Conservation (phyloP, 176 grass and related monocot genomes). For the Ensete ventricosum region DNA sequence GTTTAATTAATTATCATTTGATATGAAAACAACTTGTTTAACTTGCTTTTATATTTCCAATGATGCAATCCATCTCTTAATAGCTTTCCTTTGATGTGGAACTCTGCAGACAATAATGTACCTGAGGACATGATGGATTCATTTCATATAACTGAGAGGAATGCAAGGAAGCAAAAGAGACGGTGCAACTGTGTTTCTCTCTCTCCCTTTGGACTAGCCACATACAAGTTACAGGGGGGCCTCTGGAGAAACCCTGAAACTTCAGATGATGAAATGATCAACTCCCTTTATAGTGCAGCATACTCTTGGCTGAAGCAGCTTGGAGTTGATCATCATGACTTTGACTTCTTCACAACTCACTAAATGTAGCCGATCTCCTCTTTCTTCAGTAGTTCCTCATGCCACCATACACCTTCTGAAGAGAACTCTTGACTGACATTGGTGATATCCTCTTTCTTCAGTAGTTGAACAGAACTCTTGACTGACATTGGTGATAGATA, state of each 20-base stretch:
- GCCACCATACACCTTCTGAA: neutral
- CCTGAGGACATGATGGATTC: neutral
- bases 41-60: neutral
- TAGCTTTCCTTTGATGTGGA: neutral
- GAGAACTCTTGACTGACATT: too few species aligned
- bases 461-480: too few species aligned
- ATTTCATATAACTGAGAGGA: neutral
- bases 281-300: constrained; percentile 31
- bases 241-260: constrained; percentile 40
- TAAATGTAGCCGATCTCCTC: neutral
- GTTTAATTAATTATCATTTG: neutral
- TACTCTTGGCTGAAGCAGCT: constrained; percentile 74
- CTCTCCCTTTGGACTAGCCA: constrained; percentile 50
- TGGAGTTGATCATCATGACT: constrained; percentile 53
- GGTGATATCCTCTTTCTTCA: neutral
- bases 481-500: too few species aligned
- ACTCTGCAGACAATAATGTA: constrained; percentile 25
- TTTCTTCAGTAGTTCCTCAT: neutral
- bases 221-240: constrained; percentile 39
- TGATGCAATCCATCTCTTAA: neutral
- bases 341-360: constrained; percentile 47
- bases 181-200: constrained; percentile 14
- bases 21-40: neutral
- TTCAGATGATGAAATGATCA: constrained; percentile 1
- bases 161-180: neutral